Conservation (phyloP, 2,329 filamentous ascomycete species). For the Dactylellina leptospora region DNA sequence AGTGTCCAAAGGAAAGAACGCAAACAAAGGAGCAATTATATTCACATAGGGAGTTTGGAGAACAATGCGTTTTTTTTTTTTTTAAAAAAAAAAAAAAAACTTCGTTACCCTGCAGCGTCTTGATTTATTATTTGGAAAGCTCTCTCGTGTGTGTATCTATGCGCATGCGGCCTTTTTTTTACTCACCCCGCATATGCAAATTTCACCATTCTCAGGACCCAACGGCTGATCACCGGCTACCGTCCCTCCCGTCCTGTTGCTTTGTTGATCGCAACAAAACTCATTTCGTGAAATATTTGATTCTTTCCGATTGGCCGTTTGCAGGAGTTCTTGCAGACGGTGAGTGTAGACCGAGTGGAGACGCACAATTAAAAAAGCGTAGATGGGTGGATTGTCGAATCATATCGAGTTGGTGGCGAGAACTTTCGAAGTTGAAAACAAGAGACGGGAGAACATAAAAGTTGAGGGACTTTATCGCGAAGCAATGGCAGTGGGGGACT, state of each 20-base stretch:
- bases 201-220: not conserved
- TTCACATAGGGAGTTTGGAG: too few species aligned
- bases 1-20: too few species aligned
- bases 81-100: too few species aligned
- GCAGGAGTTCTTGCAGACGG: not conserved
- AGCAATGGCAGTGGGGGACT: conserved; percentile 10
- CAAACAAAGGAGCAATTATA: too few species aligned
- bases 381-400: conserved; percentile 12
- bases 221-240: conserved; percentile 18
- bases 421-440: not conserved
- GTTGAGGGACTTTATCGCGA: conserved; percentile 8
- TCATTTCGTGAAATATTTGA: not conserved
- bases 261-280: not conserved
- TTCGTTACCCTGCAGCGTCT: too few species aligned
- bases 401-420: not conserved
- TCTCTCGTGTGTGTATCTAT: too few species aligned
- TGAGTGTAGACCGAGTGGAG: conserved; percentile 8
- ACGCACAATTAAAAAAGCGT: conserved; percentile 5
- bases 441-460: not conserved
- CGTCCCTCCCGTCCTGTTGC: conserved; percentile 16
- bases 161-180: conserved; percentile 1
- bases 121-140: too few species aligned
- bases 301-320: conserved; percentile 21
- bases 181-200: not conserved
- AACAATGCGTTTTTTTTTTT: too few species aligned